Percentiles rank a stretch among this genome's conserved stretches.
phyloP scores from a whole-genome alignment of 495 filamentous ascomycete species.

The Annulohypoxylon maeteangense region DNA sequence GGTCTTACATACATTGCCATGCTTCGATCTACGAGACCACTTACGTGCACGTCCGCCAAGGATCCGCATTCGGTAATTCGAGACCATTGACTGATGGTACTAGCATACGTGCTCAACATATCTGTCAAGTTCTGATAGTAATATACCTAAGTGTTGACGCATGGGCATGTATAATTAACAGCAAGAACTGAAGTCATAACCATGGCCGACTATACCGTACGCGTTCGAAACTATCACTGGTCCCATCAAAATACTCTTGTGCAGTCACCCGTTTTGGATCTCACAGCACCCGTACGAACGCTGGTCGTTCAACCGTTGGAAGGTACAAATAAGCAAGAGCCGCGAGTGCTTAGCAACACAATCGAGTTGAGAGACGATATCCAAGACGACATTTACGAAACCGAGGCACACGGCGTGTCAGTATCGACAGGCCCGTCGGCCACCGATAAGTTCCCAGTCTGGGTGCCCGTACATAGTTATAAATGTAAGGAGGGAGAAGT shows the following conservation, averaged over 20 bases:
- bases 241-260: slow-evolving; percentile 33
- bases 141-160: not conserved
- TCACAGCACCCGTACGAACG: not conserved
- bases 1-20: slow-evolving; percentile 1
- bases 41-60: slow-evolving; percentile 2
- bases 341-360: slow-evolving; percentile 17
- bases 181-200: not conserved
- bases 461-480: slow-evolving; percentile 30
- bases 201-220: slow-evolving; percentile 32
- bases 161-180: slow-evolving; percentile 3
- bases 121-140: not conserved
- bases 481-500: slow-evolving; percentile 18
- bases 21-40: not conserved
- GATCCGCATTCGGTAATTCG: not conserved
- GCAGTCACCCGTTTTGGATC: slow-evolving; percentile 24
- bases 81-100: not conserved
- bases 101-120: not conserved
- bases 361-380: slow-evolving; percentile 32
- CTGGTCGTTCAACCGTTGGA: slow-evolving; percentile 29
- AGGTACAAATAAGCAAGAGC: slow-evolving; percentile 35
- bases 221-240: slow-evolving; percentile 38
- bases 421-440: slow-evolving; percentile 25
- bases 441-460: slow-evolving; percentile 30
- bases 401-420: slow-evolving; percentile 46
- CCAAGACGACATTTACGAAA: slow-evolving; percentile 9